Evolutionary conservation across 768 basidiomycete species (phyloP), one percentile per base, ranked within the genome.

Genomic region (Rhizopogon vinicolor): DNA sequence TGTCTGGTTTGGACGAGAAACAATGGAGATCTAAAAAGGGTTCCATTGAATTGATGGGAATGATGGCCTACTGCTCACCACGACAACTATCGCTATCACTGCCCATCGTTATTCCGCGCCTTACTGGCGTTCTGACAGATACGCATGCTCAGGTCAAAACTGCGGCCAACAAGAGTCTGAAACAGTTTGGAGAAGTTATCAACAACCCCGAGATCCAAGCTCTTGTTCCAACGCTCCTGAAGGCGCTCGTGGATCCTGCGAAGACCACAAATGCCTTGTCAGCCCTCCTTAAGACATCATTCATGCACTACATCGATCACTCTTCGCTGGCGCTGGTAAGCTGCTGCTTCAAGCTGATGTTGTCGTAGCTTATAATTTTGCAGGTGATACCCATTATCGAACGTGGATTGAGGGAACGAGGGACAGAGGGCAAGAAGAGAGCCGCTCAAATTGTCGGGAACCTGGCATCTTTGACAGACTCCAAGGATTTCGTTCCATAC

Each of bases 41-140:
- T 2, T 95, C 95, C 7, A 98, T 98, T 58, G 97, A 99, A 68
- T 74, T 98, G 6, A 75, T 99, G 56, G 97, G 97, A 22, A 91
- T 94, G 81, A 98, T 98, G 95, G 97, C 97, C 1, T 98, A 96
- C 71, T 96, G 95, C 68, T 93, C 97, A 8, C 97, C 96, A 1
- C 83, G 86, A 40, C 97, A 99, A 70, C 81, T 98, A 14, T 97
- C 97, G 0, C 77, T 93, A 18, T 98, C 96, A 0, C 78, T 99
- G 3, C 96, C 96, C 6, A 91, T 98, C 50, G 93, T 98, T 69
- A 95, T 99, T 52, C 97, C 97, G 7, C 86, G 89, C n/a, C 75
- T 99, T 25, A 97, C 95, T 18, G 90, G 86, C 5, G 94, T 97
- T 48, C 77, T 99, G 54, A 98, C 94, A 53, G 97, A 99, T 70